Base-by-base conservation (phyloP, 192 early-diverging fungal species). In the Backusella macrospora region DNA sequence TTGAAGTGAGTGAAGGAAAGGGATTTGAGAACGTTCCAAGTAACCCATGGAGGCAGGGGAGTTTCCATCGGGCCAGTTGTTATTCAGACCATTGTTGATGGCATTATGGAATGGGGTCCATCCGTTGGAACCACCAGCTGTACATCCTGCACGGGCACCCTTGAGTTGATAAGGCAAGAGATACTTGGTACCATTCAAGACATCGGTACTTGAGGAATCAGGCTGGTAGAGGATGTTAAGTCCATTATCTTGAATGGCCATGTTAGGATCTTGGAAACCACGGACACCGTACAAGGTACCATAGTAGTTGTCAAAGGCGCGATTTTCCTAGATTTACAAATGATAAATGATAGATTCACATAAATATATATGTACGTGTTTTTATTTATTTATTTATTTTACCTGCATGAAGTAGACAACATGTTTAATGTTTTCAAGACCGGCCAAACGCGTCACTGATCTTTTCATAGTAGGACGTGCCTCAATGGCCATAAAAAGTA, bases 401-500 rank as follows among this genome's bases (percentile, higher is more conserved):
- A 71, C 70, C 46, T 71, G 75, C 75, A 76, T 76, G 38, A 76
- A 76, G 34, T 71, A 76, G 4, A 76, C 70, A 65, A 76, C 47
- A 38, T 76, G 49, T 14, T 76, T 71, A 70, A 76, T 76, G 9
- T 76, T 76, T 49, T 76, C 75, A 15, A 76, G 47, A 12, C 75
- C 75, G 5, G 74, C 47, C 3, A 52, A 37, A 16, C 52, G 70
- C 6, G 23, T 26, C n/a, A 18, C 23, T 12, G 23, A 26, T 10
- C 26, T 23, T 26, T 59, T 59, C 13, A 21, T 26, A 3, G 52
- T 59, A 59, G 52, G 52, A 23, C 21, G 52, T 21, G 52, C 21
- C 26, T 59, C 52, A 59, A 59, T 59, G 12, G 52, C 52, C 52
- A 55, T 55, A 55, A 21, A 26, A 55, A 55, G 23, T 3, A 55